Conservation (phyloP, 305 asterid genomes). For the Plantago lanceolata region DNA sequence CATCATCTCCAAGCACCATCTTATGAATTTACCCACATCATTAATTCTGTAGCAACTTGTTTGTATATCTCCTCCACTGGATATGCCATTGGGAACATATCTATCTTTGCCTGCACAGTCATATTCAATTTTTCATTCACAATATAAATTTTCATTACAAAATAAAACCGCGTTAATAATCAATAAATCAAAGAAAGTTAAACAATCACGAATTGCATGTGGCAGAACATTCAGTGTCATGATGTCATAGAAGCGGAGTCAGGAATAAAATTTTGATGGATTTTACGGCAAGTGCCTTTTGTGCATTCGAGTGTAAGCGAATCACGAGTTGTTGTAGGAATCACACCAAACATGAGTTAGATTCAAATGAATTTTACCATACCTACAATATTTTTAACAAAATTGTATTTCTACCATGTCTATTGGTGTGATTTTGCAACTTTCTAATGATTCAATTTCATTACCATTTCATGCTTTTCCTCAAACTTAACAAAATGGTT, state of each 20-base stretch:
- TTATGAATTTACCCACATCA: constrained; percentile 38
- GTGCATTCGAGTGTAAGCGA: not conserved
- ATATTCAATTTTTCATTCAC: not conserved
- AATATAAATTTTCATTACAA: too few relatives aligned
- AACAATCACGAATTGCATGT: not conserved
- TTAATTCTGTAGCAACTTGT: constrained; percentile 60
- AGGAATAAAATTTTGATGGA: too few relatives aligned
- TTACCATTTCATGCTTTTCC: not conserved
- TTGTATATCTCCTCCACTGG: constrained; percentile 56
- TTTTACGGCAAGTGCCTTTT: not conserved
- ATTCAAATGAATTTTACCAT: not conserved
- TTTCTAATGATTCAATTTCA: not conserved
- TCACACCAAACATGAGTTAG: not conserved
- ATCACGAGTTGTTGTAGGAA: constrained; percentile 8
- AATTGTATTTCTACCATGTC: constrained; percentile 8
- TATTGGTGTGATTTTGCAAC: constrained; percentile 13
- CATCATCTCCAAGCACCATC: not conserved
- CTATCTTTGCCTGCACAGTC: constrained; percentile 44
- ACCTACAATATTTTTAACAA: not conserved
- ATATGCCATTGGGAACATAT: constrained; percentile 30
- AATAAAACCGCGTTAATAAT: too few relatives aligned
- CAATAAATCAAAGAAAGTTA: not conserved
- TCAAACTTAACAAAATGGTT: not conserved
- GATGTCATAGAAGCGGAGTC: not conserved
- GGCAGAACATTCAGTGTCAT: not conserved